A percentile compares a stretch with the other conserved stretches of the same genome.
phyloP scores from a whole-genome alignment of 768 basidiomycete species.

The Rhizopogon roseolus region DNA sequence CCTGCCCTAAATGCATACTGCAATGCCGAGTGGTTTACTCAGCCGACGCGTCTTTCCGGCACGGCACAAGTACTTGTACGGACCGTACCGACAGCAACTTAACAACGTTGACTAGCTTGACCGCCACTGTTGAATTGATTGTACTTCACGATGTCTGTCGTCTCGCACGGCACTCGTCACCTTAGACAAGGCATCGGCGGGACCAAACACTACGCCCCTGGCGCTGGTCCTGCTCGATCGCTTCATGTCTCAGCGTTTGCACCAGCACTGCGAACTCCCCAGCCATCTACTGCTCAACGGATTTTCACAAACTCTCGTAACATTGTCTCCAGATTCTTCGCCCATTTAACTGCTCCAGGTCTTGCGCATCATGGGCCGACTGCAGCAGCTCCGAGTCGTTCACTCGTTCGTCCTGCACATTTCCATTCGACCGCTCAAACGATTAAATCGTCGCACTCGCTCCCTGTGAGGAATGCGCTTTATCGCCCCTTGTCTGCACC shows the following conservation, averaged over 20 bases:
- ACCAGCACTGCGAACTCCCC: conserved; percentile 27
- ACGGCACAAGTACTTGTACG: neutral
- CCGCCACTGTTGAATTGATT: neutral
- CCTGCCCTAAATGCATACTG: too few relatives aligned
- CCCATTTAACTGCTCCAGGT: conserved; percentile 56
- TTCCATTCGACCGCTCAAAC: conserved; percentile 18
- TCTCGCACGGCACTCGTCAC: conserved; percentile 22
- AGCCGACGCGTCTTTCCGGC: conserved; percentile 13
- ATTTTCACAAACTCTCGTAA: conserved; percentile 50
- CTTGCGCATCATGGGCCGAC: conserved; percentile 24
- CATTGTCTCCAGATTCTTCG: conserved; percentile 51
- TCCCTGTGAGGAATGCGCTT: conserved; percentile 49
- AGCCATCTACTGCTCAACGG: conserved; percentile 34
- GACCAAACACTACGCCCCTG: neutral
- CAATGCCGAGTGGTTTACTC: conserved; percentile 13
- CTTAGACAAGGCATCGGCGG: conserved; percentile 19
- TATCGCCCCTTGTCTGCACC: conserved; percentile 38
- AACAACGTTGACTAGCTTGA: neutral
- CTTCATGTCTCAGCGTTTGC: conserved; percentile 41
- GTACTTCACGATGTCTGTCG: conserved; percentile 13
- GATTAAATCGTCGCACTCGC: conserved; percentile 55
- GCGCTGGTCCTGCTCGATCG: conserved; percentile 25
- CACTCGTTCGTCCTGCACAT: conserved; percentile 11
- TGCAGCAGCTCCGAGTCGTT: neutral
- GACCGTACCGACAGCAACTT: too few relatives aligned